Evolutionary conservation across 139 green algal species (phyloP), one percentile per base, ranked within the genome.

Genomic region (Picochlorum sp.): DNA sequence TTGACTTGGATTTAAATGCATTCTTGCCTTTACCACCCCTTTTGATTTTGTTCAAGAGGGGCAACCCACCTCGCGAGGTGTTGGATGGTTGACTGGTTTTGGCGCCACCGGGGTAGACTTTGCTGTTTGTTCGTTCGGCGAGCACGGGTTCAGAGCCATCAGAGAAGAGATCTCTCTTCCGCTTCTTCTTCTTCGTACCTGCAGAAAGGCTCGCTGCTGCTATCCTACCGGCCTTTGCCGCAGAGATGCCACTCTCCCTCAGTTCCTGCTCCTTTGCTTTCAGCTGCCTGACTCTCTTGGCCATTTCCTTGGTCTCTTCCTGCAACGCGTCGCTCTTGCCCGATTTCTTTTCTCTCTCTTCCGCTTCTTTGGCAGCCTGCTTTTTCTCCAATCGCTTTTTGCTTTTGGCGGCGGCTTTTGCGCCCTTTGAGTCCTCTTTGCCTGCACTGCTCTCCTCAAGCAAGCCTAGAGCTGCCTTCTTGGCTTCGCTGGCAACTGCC

Each of bases 211-310:
- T 69, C 24, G 69, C 64, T 9, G 72, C 72, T n/a, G 81, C 85
- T 9, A 85, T 73, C 61, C 80, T 81, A 28, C 74, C 74, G 21
- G 87, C 85, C 65, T 76, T 77, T 41, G 52, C 61, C 1, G 74
- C 64, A 1, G 71, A 58, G 44, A 94, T 57, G 11, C 88, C 87
- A 62, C 87, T 66, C 69, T 82, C 45, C 60, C 74, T 67, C 62
- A 88, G 61, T 61, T 84, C 58, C 18, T 56, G 34, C 62, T 85
- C 72, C 16, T 73, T 57, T 1, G 76, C 68, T 62, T 85, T 95
- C 37, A 77, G 66, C 24, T 73, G 73, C n/a, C 69, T 69, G 28
- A 85, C 74, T 23, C 34, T 24, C 20, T 70, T 69, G 16, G n/a
- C 62, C 28, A 66, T 28, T 1, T 20, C 69, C 58, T 74, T 75